A percentile compares a stretch with the other conserved stretches of the same genome.
phyloP scores from a whole-genome alignment of 2,329 filamentous ascomycete species.

The Elsinoe ampelina region DNA sequence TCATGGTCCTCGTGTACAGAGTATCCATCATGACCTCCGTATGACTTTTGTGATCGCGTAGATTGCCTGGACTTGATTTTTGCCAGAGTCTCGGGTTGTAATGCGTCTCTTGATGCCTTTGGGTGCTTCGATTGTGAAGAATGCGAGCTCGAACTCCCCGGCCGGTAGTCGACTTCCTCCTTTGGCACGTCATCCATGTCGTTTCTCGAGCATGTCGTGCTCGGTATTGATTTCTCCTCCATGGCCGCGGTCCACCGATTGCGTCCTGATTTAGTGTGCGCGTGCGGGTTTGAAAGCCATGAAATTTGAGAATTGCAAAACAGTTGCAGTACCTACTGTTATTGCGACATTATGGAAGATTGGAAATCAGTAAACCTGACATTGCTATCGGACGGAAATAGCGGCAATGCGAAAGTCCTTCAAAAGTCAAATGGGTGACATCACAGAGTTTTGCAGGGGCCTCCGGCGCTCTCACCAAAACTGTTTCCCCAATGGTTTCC shows the following conservation, averaged over 20 bases:
- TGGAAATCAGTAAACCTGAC: background rate
- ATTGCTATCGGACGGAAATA: background rate
- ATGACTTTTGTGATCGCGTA: conserved; percentile 22
- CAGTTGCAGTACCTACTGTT: background rate
- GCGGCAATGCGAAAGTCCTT: background rate
- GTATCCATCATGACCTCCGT: conserved; percentile 24
- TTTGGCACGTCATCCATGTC: background rate
- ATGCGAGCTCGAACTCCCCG: background rate
- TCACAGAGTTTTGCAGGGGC: background rate
- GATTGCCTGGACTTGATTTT: conserved; percentile 21
- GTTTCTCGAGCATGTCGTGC: background rate
- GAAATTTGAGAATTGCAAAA: background rate
- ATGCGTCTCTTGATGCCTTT: background rate
- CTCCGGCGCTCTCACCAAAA: background rate
- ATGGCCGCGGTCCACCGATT: background rate
- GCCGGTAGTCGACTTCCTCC: background rate
- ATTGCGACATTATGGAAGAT: background rate
- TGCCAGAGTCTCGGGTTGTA: conserved; percentile 14
- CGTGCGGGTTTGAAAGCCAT: background rate
- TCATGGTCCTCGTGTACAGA: conserved; percentile 18
- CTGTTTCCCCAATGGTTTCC: background rate
- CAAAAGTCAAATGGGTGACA: conserved; percentile 9
- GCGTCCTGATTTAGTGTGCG: background rate
- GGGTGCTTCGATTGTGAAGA: background rate
- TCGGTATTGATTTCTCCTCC: background rate